phyloP scores from a whole-genome alignment of 176 grass and related monocot genomes.

The Aegilops sharonensis region DNA sequence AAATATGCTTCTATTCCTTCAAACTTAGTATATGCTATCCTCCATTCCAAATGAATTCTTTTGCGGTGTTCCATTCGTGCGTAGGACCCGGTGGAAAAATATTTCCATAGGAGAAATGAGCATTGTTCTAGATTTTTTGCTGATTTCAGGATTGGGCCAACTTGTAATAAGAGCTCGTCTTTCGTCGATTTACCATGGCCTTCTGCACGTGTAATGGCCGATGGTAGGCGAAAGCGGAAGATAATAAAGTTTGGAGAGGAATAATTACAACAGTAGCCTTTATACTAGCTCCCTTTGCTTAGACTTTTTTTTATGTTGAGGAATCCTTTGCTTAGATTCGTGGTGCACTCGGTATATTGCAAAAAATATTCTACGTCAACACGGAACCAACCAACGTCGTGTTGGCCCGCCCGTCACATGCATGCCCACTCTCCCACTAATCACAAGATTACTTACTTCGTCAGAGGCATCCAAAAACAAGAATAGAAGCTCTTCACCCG shows the following conservation, averaged over 20 bases:
- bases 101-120: too few species aligned
- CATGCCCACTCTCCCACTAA: not conserved
- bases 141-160: not conserved
- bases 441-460: not conserved
- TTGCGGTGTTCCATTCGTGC: not conserved
- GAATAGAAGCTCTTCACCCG: too few species aligned
- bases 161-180: not conserved
- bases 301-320: too few species aligned
- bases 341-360: not conserved
- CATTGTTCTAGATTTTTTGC: not conserved
- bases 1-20: not conserved
- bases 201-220: not conserved
- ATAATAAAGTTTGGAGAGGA: not conserved
- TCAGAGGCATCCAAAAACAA: not conserved
- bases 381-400: slow-evolving; percentile 27
- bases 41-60: not conserved
- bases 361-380: slow-evolving; percentile 6
- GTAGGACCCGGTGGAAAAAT: too few species aligned
- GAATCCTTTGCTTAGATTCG: not conserved
- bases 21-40: not conserved
- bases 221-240: not conserved
- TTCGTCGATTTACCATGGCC: not conserved
- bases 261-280: not conserved
- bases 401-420: slow-evolving; percentile 24
- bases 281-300: not conserved